These are phyloP conservation scores for Aureobasidium sp. DNA, from an alignment of 2,329 filamentous ascomycete species.

Conservation along the genomic window DNA sequence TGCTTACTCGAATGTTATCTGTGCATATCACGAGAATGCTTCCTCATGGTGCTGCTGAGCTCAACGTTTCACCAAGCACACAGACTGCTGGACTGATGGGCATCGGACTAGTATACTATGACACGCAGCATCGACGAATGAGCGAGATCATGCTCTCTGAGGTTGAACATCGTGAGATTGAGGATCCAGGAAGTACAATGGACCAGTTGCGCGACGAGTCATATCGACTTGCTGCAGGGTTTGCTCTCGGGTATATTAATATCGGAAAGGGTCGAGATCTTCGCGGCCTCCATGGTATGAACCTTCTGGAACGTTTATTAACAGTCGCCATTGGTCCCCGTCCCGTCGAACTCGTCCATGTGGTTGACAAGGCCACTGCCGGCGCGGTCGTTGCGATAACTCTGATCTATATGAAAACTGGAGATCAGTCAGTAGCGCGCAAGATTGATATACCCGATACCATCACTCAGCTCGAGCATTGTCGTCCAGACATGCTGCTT, in stretches of 20 bases:
- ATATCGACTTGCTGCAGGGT: slow-evolving; percentile 91
- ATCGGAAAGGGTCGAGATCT: slow-evolving; percentile 83
- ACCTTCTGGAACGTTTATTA: slow-evolving; percentile 78
- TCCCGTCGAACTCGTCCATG: slow-evolving; percentile 83
- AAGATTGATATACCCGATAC: slow-evolving; percentile 94
- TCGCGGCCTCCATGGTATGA: slow-evolving; percentile 86
- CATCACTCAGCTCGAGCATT: slow-evolving; percentile 84
- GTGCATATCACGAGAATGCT: slow-evolving; percentile 95
- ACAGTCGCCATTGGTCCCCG: slow-evolving; percentile 80
- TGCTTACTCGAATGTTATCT: slow-evolving; percentile 85
- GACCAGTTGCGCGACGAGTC: slow-evolving; percentile 84
- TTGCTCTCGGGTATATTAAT: slow-evolving; percentile 90
- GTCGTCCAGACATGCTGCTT: slow-evolving; percentile 89
- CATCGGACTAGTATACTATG: slow-evolving; percentile 86
- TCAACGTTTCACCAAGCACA: slow-evolving; percentile 85
- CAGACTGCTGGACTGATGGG: slow-evolving; percentile 97
- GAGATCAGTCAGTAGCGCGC: slow-evolving; percentile 73
- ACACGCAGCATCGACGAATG: slow-evolving; percentile 95
- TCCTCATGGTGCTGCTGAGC: slow-evolving; percentile 80
- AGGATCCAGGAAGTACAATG: slow-evolving; percentile 57
- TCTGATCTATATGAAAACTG: slow-evolving; percentile 95
- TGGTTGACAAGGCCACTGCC: slow-evolving; percentile 85
- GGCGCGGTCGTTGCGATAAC: slow-evolving; percentile 87
- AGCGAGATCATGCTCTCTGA: slow-evolving; percentile 98
- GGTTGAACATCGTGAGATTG: slow-evolving; percentile 78